phyloP scores from a whole-genome alignment of 352 stramenopile species.

The Thalassiosira hispida region DNA sequence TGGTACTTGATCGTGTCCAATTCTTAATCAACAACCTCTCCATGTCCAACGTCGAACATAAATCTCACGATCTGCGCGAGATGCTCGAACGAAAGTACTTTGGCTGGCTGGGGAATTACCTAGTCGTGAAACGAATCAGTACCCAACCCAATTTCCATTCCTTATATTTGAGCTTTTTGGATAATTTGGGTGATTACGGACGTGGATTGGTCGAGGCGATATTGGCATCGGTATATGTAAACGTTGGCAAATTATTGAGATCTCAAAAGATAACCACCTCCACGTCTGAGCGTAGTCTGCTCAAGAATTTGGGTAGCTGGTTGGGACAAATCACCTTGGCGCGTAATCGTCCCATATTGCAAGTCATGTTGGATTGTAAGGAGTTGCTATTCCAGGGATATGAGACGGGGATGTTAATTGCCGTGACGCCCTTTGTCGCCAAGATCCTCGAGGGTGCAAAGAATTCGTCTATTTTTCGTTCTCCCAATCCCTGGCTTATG shows the following conservation, averaged over 20 bases:
- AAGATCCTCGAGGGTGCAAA: slow-evolving; percentile 99
- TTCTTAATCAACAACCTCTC: slow-evolving; percentile 99
- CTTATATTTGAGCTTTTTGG: slow-evolving; percentile 97
- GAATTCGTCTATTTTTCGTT: slow-evolving; percentile 95
- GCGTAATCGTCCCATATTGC: slow-evolving; percentile 96
- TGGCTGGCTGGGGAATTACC: slow-evolving; percentile 97
- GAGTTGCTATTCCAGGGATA: slow-evolving; percentile 96
- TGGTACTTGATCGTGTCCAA: slow-evolving; percentile 95
- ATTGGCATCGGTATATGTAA: slow-evolving; percentile 92
- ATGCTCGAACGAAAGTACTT: slow-evolving; percentile 93
- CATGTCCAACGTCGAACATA: slow-evolving; percentile 95
- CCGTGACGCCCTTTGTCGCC: slow-evolving; percentile 96
- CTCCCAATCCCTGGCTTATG: slow-evolving; percentile 99
- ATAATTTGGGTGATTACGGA: slow-evolving; percentile 93
- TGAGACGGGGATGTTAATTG: slow-evolving; percentile 96
- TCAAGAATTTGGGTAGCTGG: slow-evolving; percentile 99
- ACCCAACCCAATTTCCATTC: slow-evolving; percentile 98
- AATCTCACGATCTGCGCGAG: slow-evolving; percentile 95
- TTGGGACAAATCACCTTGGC: slow-evolving; percentile 97
- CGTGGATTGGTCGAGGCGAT: slow-evolving; percentile 92
- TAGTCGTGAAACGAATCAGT: slow-evolving; percentile 98
- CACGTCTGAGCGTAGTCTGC: slow-evolving; percentile 95
- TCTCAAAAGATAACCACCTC: slow-evolving; percentile 98
- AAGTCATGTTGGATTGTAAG: slow-evolving; percentile 98
- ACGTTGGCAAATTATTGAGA: slow-evolving; percentile 95